A percentile compares a stretch with the other conserved stretches of the same genome.
Evolutionary conservation across 805 yeast genomes (phyloP).

Genomic region (Kazachstania viticola): DNA sequence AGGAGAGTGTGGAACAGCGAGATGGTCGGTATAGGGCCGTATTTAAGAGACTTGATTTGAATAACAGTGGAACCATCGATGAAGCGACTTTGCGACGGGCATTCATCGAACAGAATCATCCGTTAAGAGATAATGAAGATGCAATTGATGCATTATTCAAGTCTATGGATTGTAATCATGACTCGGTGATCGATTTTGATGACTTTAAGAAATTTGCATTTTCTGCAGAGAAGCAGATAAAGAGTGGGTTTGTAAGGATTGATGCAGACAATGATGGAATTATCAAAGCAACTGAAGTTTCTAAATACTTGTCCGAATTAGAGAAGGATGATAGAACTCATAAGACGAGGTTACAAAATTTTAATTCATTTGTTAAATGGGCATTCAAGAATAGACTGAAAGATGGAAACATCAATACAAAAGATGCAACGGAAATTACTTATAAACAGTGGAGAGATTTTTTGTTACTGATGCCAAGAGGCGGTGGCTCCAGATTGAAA

Average conservation of each 20-base stretch:
- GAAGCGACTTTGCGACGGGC: slow-evolving; percentile 29
- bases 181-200: slow-evolving; percentile 44
- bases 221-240: slow-evolving; percentile 61
- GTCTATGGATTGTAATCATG: slow-evolving; percentile 48
- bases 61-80: slow-evolving; percentile 29
- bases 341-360: slow-evolving; percentile 4
- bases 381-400: slow-evolving; percentile 13
- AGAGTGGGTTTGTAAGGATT: slow-evolving; percentile 51
- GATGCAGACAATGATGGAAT: slow-evolving; percentile 68
- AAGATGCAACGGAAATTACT: slow-evolving; percentile 54
- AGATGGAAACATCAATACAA: slow-evolving; percentile 10
- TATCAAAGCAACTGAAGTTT: slow-evolving; percentile 54
- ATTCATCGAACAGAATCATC: slow-evolving; percentile 43
- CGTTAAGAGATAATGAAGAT: slow-evolving; percentile 47
- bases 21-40: slow-evolving; percentile 30
- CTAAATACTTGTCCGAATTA: slow-evolving; percentile 47
- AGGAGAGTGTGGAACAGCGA: slow-evolving; percentile 8
- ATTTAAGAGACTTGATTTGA: slow-evolving; percentile 34
- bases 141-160: slow-evolving; percentile 47
- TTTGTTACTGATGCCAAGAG: slow-evolving; percentile 69
- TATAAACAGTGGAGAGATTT: slow-evolving; percentile 82
- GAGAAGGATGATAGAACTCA: slow-evolving; percentile 20
- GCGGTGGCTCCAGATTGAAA: slow-evolving; percentile 55
- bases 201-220: slow-evolving; percentile 57
- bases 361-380: slow-evolving; percentile 20